These are phyloP conservation scores for Glomus cerebriforme DNA, from an alignment of 192 early-diverging fungal genomes.

Conservation along the genomic window DNA sequence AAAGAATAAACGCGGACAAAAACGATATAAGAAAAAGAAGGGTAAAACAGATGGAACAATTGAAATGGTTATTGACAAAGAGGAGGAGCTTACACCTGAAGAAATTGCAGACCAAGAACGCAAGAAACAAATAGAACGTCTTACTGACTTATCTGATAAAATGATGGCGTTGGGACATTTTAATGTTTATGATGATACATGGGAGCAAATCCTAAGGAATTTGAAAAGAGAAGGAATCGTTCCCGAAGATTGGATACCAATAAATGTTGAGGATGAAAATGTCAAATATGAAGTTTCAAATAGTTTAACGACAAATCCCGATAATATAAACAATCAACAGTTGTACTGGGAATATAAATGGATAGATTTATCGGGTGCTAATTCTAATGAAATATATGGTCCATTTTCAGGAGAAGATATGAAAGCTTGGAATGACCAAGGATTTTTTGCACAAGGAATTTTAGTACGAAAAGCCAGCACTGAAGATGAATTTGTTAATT, in stretches of 20 bases:
- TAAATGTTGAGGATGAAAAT: not conserved
- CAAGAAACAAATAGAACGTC: slow-evolving; percentile 54
- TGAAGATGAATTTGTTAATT: slow-evolving; percentile 2
- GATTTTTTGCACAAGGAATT: slow-evolving; percentile 47
- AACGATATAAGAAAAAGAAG: slow-evolving; percentile 33
- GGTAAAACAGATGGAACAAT: slow-evolving; percentile 45
- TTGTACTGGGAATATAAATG: slow-evolving; percentile 48
- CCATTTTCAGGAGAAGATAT: slow-evolving; percentile 47
- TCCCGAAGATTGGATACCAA: slow-evolving; percentile 60
- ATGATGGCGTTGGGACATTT: slow-evolving; percentile 70
- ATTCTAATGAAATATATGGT: slow-evolving; percentile 39
- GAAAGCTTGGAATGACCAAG: slow-evolving; percentile 46
- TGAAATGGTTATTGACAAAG: slow-evolving; percentile 30
- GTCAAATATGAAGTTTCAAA: not conserved
- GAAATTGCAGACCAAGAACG: slow-evolving; percentile 45
- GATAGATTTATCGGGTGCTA: slow-evolving; percentile 34
- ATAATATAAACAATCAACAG: not conserved
- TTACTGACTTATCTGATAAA: slow-evolving; percentile 71
- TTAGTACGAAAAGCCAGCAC: slow-evolving; percentile 37
- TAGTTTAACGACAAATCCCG: slow-evolving; percentile 16
- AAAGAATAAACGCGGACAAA: slow-evolving; percentile 45
- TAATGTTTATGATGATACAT: slow-evolving; percentile 69
- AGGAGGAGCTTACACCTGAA: slow-evolving; percentile 22
- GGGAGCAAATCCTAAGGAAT: slow-evolving; percentile 65
- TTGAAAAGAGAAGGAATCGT: slow-evolving; percentile 62